Evolutionary conservation across 805 yeast species (phyloP).

Genomic region (Trichomonascus vanleenenianus): DNA sequence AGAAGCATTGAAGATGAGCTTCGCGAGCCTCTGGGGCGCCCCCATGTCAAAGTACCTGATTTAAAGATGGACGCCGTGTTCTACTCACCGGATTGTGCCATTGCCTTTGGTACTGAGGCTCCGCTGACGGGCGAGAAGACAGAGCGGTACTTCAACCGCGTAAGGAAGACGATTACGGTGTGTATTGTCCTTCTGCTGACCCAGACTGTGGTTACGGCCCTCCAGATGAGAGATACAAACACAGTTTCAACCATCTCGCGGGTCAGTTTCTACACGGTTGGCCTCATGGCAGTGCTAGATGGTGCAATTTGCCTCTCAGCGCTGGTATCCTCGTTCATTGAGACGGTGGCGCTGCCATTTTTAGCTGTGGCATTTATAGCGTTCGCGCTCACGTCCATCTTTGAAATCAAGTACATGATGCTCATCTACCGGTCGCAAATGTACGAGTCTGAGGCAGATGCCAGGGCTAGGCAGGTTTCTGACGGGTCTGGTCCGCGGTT

Average conservation of each 20-base stretch:
- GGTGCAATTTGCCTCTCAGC: conserved; percentile 59
- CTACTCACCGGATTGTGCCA: conserved; percentile 88
- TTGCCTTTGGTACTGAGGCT: conserved; percentile 35
- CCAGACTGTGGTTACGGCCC: conserved; percentile 51
- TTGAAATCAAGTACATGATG: conserved; percentile 68
- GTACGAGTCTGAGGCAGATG: conserved; percentile 21
- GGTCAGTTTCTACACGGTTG: conserved; percentile 56
- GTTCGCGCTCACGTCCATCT: conserved; percentile 60
- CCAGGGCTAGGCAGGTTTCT: conserved; percentile 44
- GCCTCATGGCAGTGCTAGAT: conserved; percentile 58
- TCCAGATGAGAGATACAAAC: conserved; percentile 62
- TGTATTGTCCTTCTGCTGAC: conserved; percentile 40
- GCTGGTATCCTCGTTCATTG: conserved; percentile 48
- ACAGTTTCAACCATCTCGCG: conserved; percentile 78
- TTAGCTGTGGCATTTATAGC: conserved; percentile 64
- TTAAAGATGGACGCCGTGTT: conserved; percentile 51
- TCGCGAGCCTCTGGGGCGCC: conserved; percentile 67
- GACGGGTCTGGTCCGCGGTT: conserved; percentile 16
- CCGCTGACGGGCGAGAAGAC: conserved; percentile 46
- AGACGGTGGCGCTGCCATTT: conserved; percentile 55
- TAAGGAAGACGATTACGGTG: conserved; percentile 36
- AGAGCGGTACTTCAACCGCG: conserved; percentile 35
- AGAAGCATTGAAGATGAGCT: conserved; percentile 65
- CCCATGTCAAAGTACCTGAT: conserved; percentile 52
- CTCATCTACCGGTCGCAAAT: conserved; percentile 61